Base-by-base conservation (phyloP, 352 stramenopile species). In the Phytophthora litchii region DNA sequence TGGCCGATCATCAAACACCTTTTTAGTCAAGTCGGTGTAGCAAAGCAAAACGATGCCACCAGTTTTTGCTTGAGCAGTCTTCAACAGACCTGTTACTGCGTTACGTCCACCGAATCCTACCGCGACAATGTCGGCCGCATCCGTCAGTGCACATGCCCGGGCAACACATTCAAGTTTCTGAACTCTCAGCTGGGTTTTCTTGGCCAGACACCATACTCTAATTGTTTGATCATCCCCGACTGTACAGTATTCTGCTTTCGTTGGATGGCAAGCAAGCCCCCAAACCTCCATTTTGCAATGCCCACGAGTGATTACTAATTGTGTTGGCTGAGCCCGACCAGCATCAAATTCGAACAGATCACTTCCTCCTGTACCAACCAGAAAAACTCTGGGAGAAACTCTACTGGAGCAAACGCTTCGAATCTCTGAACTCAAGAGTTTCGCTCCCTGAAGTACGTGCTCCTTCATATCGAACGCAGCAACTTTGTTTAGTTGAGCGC, bases 261-360 rank as follows among this genome's bases (percentile, higher is more conserved):
- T 70, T 2, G 88, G 86, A 43, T 97, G 89, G 1, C 64, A 73
- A n/a, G 83, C 79, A 5, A 97, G 53, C 0, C 84, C 88, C 88
- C 89, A 97, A 1, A 96, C 41, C 59, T 97, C 87, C 43, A 82
- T 74, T 38, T 76, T 64, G 31, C 41, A 88, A 64, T 97, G 91
- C 0, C 85, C 89, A 21, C 66, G 63, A 19, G 72, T 87, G 74
- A 77, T 37, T 32, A 40, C 41, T 62, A 46, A 17, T 47, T 65
- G 8, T 10, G 50, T 40, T 23, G 53, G 12, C n/a, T 64, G 53
- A 14, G 64, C 41, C 5, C 60, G 59, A 12, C 35, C 66, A 5
- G 71, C 55, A 63, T 94, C 89, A 20, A 98, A 43, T 53, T 98
- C 88, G 9, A 96, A 68, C 10, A 98, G 53, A 54, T 97, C 86